Base-by-base conservation (phyloP, 805 yeast genomes). In the Saccharomyces kudriavzevii region DNA sequence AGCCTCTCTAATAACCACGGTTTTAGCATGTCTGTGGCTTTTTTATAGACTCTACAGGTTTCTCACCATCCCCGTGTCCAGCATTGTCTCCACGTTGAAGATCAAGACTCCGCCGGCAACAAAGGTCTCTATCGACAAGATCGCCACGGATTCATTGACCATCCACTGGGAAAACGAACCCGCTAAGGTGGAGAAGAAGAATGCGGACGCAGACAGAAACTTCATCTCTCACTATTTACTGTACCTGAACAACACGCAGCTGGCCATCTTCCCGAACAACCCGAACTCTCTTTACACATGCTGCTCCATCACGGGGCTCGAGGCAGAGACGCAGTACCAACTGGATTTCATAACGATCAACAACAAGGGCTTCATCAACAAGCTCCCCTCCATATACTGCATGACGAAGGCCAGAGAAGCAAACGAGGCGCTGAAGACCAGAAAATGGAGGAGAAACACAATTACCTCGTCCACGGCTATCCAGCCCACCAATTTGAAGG, bases 111-210 rank as follows among this genome's bases (percentile, higher is more conserved):
- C 72, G 29, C 68, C 69, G 17, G 64, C 70, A 3, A 62, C 67
- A 4, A 68, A 68, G 51, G 65, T 68, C 4, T 68, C 72, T 2
- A 65, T 69, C 24, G 72, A 69, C 53, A 63, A 58, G 45, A 62
- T 69, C n/a, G 57, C 68, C 4, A 54, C 52, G 17, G 57, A 59
- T 40, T 59, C 69, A 1, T 60, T 69, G 6, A 64, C 70, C 2
- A 53, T 69, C 13, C 70, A 68, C 56, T 69, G 72, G 72, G 72
- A 69, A 53, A 69, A 69, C 52, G 70, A 68, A 50, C 57, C 60
- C 2, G 11, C 31, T 14, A 51, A 53, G 9, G 46, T 17, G 17
- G 20, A 47, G 6, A 40, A 47, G 6, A 40, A 28, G 5, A 24
- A 46, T 10, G 52, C 40, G 13, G 29, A 51, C 48, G 31, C 26